phyloP scores from a whole-genome alignment of 805 yeast genomes.

The Schizosaccharomyces octosporus region DNA sequence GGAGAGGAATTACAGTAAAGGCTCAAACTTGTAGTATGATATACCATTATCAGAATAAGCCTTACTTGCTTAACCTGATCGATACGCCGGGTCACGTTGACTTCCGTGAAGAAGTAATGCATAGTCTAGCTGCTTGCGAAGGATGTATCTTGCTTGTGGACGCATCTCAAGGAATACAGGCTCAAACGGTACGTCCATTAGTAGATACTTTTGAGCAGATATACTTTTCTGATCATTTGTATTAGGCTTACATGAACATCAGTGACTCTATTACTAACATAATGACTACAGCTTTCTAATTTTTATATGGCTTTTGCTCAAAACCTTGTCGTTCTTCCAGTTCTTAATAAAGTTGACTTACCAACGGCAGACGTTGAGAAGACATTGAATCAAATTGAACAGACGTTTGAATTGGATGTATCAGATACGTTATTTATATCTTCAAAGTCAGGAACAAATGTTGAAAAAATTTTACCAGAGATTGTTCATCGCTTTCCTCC shows the following conservation, averaged over 20 bases:
- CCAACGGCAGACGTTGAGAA: conserved; percentile 64
- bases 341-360: conserved; percentile 74
- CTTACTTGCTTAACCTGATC: conserved; percentile 30
- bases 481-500: conserved; percentile 61
- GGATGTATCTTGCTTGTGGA: conserved; percentile 80
- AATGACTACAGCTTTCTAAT: conserved; percentile 34
- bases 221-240: neutral
- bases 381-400: conserved; percentile 64
- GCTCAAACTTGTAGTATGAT: conserved; percentile 94
- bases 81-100: conserved; percentile 1
- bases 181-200: conserved; percentile 43
- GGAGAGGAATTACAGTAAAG: conserved; percentile 87
- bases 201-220: neutral
- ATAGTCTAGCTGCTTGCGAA: conserved; percentile 89
- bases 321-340: conserved; percentile 62
- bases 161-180: conserved; percentile 91
- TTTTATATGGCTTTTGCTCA: conserved; percentile 71
- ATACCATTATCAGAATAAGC: conserved; percentile 39
- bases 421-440: conserved; percentile 63
- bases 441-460: conserved; percentile 75
- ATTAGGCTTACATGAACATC: neutral
- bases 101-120: conserved; percentile 38
- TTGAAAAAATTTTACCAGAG: conserved; percentile 54
- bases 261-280: neutral
- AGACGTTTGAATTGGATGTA: conserved; percentile 53